Conservation (phyloP, 805 yeast species). For the Kodamaea nitidulidarum region DNA sequence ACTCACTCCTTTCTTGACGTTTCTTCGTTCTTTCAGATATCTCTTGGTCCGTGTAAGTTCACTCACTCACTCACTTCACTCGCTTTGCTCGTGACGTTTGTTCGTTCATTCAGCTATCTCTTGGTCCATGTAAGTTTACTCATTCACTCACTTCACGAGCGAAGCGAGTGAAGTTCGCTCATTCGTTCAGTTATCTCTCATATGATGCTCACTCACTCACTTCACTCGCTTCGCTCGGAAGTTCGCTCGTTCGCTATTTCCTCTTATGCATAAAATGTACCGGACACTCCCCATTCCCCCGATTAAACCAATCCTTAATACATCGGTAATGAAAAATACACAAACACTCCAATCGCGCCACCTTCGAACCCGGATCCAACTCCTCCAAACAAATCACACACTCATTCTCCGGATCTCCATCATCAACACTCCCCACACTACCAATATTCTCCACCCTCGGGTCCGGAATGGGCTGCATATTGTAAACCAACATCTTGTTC, state of each 20-base stretch:
- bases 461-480: constrained; percentile 44
- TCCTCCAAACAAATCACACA: constrained; percentile 95
- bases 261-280: constrained; percentile 52
- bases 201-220: no score
- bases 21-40: no score
- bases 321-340: constrained; percentile 92
- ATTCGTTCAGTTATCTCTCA: no score
- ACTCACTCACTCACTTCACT: not conserved
- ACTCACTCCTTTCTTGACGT: no score
- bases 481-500: constrained; percentile 85
- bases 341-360: constrained; percentile 88
- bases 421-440: constrained; percentile 17
- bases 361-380: constrained; percentile 77
- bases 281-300: constrained; percentile 84
- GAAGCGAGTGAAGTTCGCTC: no score
- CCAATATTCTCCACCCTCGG: constrained; percentile 33
- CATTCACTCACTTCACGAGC: no score
- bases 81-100: no score
- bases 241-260: not conserved
- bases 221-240: no score
- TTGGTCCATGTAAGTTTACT: no score
- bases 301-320: constrained; percentile 87
- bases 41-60: not conserved
- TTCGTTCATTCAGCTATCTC: no score
- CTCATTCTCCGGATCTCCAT: constrained; percentile 52